Evolutionary conservation across 2,329 filamentous ascomycete species (phyloP).

Genomic region (Penicillium carneum): DNA sequence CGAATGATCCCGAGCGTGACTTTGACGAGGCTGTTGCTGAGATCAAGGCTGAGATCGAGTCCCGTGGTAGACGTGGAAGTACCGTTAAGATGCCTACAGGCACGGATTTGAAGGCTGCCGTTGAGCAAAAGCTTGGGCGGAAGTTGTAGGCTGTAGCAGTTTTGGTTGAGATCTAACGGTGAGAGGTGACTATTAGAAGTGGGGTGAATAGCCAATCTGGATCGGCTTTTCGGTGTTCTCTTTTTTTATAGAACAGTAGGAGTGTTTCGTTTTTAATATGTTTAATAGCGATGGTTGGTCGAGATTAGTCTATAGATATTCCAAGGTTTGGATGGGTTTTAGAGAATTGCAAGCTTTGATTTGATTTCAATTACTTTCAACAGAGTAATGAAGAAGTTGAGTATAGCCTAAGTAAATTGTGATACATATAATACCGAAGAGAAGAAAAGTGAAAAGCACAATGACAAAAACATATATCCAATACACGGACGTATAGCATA

Average conservation of each 20-base stretch:
- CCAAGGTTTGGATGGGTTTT: neutral
- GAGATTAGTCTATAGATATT: neutral
- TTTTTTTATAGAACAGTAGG: neutral
- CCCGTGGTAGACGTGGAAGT: conserved; percentile 58
- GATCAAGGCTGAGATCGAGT: conserved; percentile 75
- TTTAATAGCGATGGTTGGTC: neutral
- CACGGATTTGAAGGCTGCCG: conserved; percentile 60
- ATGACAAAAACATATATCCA: conserved; percentile 19
- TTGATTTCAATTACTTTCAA: neutral
- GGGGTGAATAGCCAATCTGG: neutral
- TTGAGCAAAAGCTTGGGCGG: conserved; percentile 60
- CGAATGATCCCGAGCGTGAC: conserved; percentile 76
- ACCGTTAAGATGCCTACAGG: conserved; percentile 55
- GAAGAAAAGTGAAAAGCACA: neutral
- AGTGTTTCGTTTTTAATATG: neutral
- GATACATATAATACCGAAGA: neutral
- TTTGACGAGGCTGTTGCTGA: conserved; percentile 80
- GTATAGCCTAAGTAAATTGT: neutral
- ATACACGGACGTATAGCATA: conserved; percentile 10
- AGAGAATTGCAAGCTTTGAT: neutral
- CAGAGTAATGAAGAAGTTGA: neutral
- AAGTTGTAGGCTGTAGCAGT: conserved; percentile 44
- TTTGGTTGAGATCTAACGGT: neutral
- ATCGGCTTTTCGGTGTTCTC: neutral
- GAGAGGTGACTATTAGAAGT: no score